These are phyloP conservation scores for Triadica sebifera DNA, from an alignment of 345 rosid genomes.

Conservation along the genomic window DNA sequence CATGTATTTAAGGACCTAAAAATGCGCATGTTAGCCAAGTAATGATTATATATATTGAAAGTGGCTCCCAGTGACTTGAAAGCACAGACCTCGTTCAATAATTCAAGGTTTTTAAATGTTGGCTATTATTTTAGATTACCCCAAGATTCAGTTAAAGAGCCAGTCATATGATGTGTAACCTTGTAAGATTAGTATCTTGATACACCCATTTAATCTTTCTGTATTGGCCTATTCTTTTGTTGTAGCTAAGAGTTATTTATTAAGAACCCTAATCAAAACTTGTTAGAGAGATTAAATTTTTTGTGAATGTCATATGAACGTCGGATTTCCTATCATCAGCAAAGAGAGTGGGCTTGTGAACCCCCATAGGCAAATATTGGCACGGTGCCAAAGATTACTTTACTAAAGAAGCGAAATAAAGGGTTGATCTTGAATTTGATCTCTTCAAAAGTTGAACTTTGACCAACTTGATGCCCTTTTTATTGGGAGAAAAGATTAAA, in stretches of 20 bases:
- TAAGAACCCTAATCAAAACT: too few species aligned
- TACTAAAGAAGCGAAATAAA: not conserved
- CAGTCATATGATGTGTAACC: conserved; percentile 35
- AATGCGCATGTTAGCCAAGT: conserved; percentile 24
- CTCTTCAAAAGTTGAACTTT: conserved; percentile 5
- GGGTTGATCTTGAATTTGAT: not conserved
- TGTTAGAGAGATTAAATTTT: too few species aligned
- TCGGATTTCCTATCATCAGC: too few species aligned
- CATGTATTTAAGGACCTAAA: conserved; percentile 26
- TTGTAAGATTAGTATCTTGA: conserved; percentile 7
- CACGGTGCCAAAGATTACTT: not conserved
- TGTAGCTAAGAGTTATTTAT: too few species aligned
- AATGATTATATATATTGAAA: not conserved
- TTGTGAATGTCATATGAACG: too few species aligned
- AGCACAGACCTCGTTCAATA: conserved; percentile 31
- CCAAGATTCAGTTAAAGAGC: conserved; percentile 63
- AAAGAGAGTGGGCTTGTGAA: not conserved
- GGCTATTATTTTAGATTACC: conserved; percentile 31
- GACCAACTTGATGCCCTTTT: not conserved
- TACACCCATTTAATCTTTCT: not conserved
- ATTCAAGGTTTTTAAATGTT: conserved; percentile 23
- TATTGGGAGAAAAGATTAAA: not conserved
- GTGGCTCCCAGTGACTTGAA: conserved; percentile 41
- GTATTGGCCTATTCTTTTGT: not conserved
- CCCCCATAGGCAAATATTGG: not conserved